A percentile compares a stretch with the other conserved stretches of the same genome.
These are phyloP conservation scores for Fomes fomentarius DNA, from an alignment of 1,284 basidiomycete species.

Conservation along the genomic window DNA sequence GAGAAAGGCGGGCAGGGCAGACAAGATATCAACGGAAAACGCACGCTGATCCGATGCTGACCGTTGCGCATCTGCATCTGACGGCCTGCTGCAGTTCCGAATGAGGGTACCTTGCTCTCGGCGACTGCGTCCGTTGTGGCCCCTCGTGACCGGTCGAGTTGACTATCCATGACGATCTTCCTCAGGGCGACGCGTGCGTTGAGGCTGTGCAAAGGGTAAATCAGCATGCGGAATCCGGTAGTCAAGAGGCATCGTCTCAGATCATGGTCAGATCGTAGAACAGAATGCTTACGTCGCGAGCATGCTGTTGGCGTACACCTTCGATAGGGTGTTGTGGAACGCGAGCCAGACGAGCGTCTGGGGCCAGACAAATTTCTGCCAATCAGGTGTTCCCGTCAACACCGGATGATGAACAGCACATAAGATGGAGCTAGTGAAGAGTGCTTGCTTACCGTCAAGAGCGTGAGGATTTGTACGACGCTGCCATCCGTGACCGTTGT, in stretches of 20 bases:
- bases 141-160: neutral
- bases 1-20: too few relatives aligned
- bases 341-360: conserved; percentile 20
- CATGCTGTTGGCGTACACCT: conserved; percentile 23
- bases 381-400: neutral
- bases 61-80: neutral
- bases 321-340: conserved; percentile 21
- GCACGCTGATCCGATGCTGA: conserved; percentile 4
- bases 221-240: neutral
- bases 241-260: too few relatives aligned
- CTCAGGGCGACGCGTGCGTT: conserved; percentile 18
- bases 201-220: neutral
- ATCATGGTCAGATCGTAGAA: too few relatives aligned
- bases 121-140: conserved; percentile 1
- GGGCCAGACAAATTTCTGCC: conserved; percentile 18
- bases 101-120: neutral
- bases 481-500: neutral
- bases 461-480: conserved; percentile 16
- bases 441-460: conserved; percentile 14
- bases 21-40: neutral
- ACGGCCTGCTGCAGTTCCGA: neutral
- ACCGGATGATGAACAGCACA: too few relatives aligned
- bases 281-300: conserved; percentile 17
- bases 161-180: conserved; percentile 10
- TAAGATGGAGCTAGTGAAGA: too few relatives aligned